Evolutionary conservation across 192 early-diverging fungal genomes (phyloP).

Genomic region (Chytriomyces sp.): DNA sequence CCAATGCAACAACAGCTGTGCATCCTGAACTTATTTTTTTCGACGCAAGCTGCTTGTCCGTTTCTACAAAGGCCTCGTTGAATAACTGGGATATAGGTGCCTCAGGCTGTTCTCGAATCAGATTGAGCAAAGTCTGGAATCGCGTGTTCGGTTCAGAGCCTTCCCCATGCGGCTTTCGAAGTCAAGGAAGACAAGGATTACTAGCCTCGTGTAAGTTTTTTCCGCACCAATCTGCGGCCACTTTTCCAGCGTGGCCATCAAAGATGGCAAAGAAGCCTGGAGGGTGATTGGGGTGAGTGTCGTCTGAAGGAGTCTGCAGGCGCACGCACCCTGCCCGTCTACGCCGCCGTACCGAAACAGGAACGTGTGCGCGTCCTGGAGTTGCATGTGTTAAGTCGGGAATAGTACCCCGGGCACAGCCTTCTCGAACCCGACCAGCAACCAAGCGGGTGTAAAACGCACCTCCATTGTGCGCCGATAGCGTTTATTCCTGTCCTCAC

Average conservation of each 20-base stretch:
- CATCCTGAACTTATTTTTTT: constrained; percentile 86
- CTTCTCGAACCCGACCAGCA: no score
- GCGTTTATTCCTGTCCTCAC: constrained; percentile 86
- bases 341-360: constrained; percentile 81
- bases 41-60: constrained; percentile 77
- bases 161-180: background rate
- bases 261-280: constrained; percentile 89
- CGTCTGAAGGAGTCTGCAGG: background rate
- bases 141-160: constrained; percentile 1
- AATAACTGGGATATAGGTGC: constrained; percentile 77
- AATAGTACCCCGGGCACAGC: no score
- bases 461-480: constrained; percentile 95
- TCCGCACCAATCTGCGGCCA: constrained; percentile 96
- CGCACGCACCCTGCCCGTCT: constrained; percentile 63
- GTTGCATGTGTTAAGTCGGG: no score
- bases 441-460: no score
- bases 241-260: constrained; percentile 96
- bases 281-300: background rate
- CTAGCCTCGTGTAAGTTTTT: constrained; percentile 78
- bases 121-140: constrained; percentile 72
- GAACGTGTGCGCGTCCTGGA: constrained; percentile 83
- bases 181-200: background rate
- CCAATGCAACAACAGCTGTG: constrained; percentile 84
- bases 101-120: constrained; percentile 56
- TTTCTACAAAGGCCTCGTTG: constrained; percentile 78